phyloP scores from a whole-genome alignment of 768 basidiomycete species.

The Suillus paluster region DNA sequence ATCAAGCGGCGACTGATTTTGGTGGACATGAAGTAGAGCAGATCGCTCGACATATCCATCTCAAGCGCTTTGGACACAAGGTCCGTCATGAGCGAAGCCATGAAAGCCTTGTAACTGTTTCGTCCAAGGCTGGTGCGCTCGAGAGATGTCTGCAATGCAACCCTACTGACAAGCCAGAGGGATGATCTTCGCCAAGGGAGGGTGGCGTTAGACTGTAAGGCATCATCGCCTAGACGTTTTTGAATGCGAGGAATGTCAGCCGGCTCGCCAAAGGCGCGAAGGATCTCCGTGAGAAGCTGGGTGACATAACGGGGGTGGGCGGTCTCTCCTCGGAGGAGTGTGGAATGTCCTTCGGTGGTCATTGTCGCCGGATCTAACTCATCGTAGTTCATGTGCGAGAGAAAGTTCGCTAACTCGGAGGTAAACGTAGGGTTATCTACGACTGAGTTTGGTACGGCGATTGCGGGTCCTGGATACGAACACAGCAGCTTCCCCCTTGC shows the following conservation, averaged over 20 bases:
- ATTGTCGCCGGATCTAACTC: slow-evolving; percentile 16
- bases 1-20: slow-evolving; percentile 30
- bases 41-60: slow-evolving; percentile 23
- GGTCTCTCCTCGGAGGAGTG: slow-evolving; percentile 18
- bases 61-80: slow-evolving; percentile 26
- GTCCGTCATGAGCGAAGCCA: slow-evolving; percentile 43
- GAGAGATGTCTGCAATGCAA: slow-evolving; percentile 43
- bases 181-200: slow-evolving; percentile 53
- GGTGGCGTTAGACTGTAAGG: slow-evolving; percentile 18
- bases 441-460: slow-evolving; percentile 14
- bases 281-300: slow-evolving; percentile 27
- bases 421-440: slow-evolving; percentile 20
- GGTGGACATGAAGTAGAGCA: slow-evolving; percentile 32
- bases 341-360: slow-evolving; percentile 21
- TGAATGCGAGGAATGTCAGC: slow-evolving; percentile 21
- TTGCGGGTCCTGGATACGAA: slow-evolving; percentile 25
- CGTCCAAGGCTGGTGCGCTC: slow-evolving; percentile 11
- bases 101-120: slow-evolving; percentile 50
- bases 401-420: slow-evolving; percentile 21
- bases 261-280: slow-evolving; percentile 14
- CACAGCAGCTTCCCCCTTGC: slow-evolving; percentile 27
- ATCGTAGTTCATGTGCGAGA: slow-evolving; percentile 19
- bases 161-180: slow-evolving; percentile 54
- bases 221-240: slow-evolving; percentile 32
- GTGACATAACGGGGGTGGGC: slow-evolving; percentile 28